phyloP scores from a whole-genome alignment of 2,329 filamentous ascomycete species.

The Westerdykella aurantiaca region DNA sequence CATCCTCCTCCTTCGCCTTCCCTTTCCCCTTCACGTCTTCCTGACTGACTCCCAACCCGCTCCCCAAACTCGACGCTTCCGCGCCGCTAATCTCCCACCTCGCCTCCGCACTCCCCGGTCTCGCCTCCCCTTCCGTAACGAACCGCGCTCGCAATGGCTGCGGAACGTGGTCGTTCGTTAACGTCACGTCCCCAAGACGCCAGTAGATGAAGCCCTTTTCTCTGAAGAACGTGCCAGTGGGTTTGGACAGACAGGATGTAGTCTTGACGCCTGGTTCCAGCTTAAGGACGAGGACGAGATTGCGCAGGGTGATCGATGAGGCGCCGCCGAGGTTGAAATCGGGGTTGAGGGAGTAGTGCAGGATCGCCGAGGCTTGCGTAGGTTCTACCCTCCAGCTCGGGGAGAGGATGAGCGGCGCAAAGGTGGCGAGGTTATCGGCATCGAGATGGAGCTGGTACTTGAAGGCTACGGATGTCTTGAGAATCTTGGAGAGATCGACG shows the following conservation, averaged over 20 bases:
- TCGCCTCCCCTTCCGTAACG: conserved; percentile 63
- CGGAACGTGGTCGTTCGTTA: conserved; percentile 52
- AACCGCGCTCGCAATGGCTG: conserved; percentile 82
- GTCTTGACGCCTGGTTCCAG: conserved; percentile 61
- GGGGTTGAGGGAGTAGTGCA: conserved; percentile 81
- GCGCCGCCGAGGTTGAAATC: conserved; percentile 45
- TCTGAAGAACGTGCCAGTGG: conserved; percentile 69
- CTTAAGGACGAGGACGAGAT: conserved; percentile 66
- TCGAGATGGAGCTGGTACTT: conserved; percentile 84
- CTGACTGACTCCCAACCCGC: conserved; percentile 56
- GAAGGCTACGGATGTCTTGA: conserved; percentile 73
- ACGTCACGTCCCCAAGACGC: conserved; percentile 68
- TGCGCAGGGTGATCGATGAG: conserved; percentile 57
- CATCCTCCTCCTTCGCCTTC: conserved; percentile 37
- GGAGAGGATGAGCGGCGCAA: conserved; percentile 67
- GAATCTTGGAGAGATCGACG: conserved; percentile 65
- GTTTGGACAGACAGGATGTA: conserved; percentile 67
- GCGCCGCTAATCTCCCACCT: conserved; percentile 65
- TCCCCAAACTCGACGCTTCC: conserved; percentile 46
- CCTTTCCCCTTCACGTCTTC: conserved; percentile 7
- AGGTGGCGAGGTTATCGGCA: conserved; percentile 44
- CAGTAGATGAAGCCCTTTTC: conserved; percentile 75
- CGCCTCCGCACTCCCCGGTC: conserved; percentile 73
- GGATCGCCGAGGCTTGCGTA: conserved; percentile 76
- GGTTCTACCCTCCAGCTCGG: conserved; percentile 79